Conservation (phyloP, 345 rosid species). For the Toxicodendron radicans region DNA sequence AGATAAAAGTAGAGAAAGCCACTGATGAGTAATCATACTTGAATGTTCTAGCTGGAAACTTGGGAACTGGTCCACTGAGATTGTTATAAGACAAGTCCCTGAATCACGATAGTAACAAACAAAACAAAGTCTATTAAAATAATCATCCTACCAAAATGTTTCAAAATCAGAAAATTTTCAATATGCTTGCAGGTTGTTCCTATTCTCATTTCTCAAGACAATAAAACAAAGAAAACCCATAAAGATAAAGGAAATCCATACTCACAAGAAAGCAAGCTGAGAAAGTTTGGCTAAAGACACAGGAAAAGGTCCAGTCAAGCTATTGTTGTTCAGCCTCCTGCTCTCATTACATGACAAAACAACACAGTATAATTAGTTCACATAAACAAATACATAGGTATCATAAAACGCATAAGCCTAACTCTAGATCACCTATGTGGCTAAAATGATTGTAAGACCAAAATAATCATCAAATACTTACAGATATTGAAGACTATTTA, state of each 20-base stretch:
- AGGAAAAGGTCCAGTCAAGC: conserved; percentile 82
- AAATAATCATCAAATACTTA: conserved; percentile 34
- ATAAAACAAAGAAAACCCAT: conserved; percentile 6
- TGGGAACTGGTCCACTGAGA: conserved; percentile 85
- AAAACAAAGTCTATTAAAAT: conserved; percentile 1
- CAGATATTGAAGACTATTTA: conserved; percentile 68
- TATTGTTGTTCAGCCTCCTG: conserved; percentile 95
- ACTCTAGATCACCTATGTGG: neutral
- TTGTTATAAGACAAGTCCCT: conserved; percentile 96
- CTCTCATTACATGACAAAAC: conserved; percentile 44
- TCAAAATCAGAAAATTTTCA: conserved; percentile 3
- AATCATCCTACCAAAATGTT: conserved; percentile 2
- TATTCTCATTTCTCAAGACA: conserved; percentile 32
- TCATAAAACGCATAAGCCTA: neutral
- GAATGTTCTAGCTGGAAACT: conserved; percentile 74
- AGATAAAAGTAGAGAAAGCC: conserved; percentile 8
- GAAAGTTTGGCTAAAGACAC: conserved; percentile 67
- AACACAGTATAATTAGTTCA: conserved; percentile 19
- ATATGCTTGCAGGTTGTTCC: conserved; percentile 4
- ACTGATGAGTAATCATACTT: conserved; percentile 43
- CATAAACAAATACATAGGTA: conserved; percentile 15
- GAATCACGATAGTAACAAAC: conserved; percentile 31
- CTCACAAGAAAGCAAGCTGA: conserved; percentile 87
- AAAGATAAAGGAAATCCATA: conserved; percentile 27
- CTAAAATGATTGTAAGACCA: no score